A percentile compares a stretch with the other conserved stretches of the same genome.
These are phyloP conservation scores for Boletus huronensis DNA, from an alignment of 768 basidiomycete genomes.

Conservation along the genomic window DNA sequence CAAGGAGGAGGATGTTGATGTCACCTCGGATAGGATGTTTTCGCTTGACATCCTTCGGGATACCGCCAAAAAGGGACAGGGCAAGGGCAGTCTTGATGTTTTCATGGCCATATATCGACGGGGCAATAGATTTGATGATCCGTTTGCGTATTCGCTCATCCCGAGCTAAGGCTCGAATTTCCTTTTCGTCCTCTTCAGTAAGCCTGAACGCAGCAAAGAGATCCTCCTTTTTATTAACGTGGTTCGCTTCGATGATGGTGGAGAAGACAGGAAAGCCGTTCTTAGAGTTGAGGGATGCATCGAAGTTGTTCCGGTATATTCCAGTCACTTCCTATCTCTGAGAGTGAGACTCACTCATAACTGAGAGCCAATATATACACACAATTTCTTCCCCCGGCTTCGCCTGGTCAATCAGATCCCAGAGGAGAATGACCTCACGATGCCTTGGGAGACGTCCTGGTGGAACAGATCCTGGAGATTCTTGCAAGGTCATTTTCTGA, in stretches of 20 bases:
- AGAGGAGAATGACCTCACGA: slow-evolving; percentile 92
- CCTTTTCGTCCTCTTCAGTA: slow-evolving; percentile 94
- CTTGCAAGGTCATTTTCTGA: slow-evolving; percentile 98
- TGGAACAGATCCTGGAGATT: slow-evolving; percentile 96
- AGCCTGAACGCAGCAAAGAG: slow-evolving; percentile 97
- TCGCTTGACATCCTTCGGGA: slow-evolving; percentile 93
- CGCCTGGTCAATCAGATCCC: slow-evolving; percentile 97
- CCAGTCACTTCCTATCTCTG: slow-evolving; percentile 86
- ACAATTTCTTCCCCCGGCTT: slow-evolving; percentile 99
- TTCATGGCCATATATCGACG: slow-evolving; percentile 98
- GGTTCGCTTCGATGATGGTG: slow-evolving; percentile 96
- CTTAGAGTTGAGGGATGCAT: slow-evolving; percentile 95
- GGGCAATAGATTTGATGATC: slow-evolving; percentile 97
- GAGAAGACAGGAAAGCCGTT: slow-evolving; percentile 99
- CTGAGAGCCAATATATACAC: slow-evolving; percentile 29
- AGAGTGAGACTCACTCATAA: slow-evolving; percentile 6
- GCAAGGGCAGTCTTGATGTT: slow-evolving; percentile 98
- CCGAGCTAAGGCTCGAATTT: slow-evolving; percentile 80
- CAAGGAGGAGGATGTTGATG: slow-evolving; percentile 93
- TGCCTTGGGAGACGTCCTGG: slow-evolving; percentile 96
- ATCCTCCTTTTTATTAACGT: slow-evolving; percentile 99
- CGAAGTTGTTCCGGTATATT: slow-evolving; percentile 98
- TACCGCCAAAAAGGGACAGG: slow-evolving; percentile 90
- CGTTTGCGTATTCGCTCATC: slow-evolving; percentile 96
- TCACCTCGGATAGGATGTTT: slow-evolving; percentile 97